Evolutionary conservation across 2,329 filamentous ascomycete genomes (phyloP).

Genomic region (Fusarium avenaceum): DNA sequence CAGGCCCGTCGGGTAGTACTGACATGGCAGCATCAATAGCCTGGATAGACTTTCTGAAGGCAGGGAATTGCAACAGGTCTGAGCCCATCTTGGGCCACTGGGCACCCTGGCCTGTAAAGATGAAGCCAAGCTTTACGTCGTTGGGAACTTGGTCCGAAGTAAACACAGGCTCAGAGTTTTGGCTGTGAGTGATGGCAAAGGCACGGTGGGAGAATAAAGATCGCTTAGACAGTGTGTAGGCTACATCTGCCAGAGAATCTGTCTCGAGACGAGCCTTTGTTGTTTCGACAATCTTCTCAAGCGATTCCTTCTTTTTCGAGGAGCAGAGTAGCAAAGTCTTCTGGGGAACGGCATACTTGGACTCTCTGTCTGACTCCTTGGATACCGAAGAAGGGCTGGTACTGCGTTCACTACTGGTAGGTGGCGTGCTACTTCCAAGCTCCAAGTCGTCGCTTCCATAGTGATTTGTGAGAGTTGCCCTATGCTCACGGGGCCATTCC

Average conservation of each 20-base stretch:
- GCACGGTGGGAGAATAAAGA: neutral
- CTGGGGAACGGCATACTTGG: neutral
- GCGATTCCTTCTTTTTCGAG: neutral
- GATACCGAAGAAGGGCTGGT: neutral
- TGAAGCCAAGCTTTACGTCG: neutral
- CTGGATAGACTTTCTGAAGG: neutral
- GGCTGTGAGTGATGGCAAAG: neutral
- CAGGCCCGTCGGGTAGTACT: neutral
- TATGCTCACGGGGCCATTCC: neutral
- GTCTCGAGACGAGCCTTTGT: neutral
- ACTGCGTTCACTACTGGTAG: neutral
- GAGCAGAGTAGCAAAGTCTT: slow-evolving; percentile 1
- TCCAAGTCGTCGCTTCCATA: neutral
- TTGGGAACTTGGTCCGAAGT: neutral
- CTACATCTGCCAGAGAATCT: neutral
- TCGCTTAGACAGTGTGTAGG: neutral
- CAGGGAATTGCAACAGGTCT: neutral
- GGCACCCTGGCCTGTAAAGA: neutral
- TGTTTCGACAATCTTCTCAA: neutral
- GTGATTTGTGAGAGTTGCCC: neutral
- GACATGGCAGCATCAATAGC: neutral
- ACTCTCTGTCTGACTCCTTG: neutral
- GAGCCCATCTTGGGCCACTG: neutral
- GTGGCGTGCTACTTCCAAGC: neutral
- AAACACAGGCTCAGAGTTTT: neutral